These are phyloP conservation scores for Casuarina cunninghamiana DNA, from an alignment of 306 rosid genomes.

Conservation along the genomic window DNA sequence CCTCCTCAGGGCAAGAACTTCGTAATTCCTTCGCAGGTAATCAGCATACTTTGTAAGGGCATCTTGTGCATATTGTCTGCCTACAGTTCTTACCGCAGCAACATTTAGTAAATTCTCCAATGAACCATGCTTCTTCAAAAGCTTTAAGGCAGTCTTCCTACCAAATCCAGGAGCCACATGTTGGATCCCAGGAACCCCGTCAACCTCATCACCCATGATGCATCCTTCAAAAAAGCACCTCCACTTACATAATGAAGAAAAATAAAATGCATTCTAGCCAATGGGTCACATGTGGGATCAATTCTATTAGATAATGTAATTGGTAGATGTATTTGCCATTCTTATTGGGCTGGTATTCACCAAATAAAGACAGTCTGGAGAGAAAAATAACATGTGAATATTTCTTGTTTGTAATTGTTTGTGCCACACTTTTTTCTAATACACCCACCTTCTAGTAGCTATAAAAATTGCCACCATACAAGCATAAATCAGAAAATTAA, in stretches of 20 bases:
- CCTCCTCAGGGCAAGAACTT: constrained; percentile 84
- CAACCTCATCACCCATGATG: constrained; percentile 83
- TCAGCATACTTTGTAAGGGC: constrained; percentile 77
- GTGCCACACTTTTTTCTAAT: background rate
- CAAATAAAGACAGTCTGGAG: background rate
- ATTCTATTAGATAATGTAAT: background rate
- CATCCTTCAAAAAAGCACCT: constrained; percentile 52
- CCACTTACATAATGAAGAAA: constrained; percentile 12
- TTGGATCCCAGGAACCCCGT: constrained; percentile 97
- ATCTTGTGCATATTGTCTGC: constrained; percentile 83
- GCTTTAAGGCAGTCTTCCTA: constrained; percentile 86
- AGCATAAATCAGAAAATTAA: background rate
- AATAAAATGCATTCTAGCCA: background rate
- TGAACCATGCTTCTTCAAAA: constrained; percentile 80
- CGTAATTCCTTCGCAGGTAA: constrained; percentile 67
- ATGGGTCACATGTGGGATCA: background rate
- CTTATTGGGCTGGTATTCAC: background rate
- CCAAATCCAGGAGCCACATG: constrained; percentile 86
- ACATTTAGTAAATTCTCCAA: constrained; percentile 69
- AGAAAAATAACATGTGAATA: background rate
- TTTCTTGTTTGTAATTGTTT: background rate
- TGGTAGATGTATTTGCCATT: no score
- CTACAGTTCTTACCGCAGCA: constrained; percentile 86
- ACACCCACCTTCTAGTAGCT: background rate
- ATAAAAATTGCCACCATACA: background rate